phyloP scores from a whole-genome alignment of 2,329 filamentous ascomycete genomes.

The Dendryphion nanum region DNA sequence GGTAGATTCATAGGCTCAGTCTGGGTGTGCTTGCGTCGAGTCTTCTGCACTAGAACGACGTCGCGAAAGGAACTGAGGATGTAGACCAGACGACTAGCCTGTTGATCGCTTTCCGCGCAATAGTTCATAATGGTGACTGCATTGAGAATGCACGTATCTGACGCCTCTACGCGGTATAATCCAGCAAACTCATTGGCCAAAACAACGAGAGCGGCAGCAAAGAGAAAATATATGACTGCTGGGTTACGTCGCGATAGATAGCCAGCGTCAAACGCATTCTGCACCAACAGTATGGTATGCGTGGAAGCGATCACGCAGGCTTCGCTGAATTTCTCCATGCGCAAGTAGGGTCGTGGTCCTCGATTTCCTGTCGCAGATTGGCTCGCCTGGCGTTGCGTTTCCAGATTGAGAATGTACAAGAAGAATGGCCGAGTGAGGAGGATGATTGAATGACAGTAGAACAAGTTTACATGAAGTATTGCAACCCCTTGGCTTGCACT shows the following conservation, averaged over 20 bases:
- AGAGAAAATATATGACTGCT: conserved; percentile 43
- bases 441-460: conserved; percentile 63
- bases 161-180: conserved; percentile 32
- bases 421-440: conserved; percentile 66
- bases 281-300: conserved; percentile 41
- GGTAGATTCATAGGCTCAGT: conserved; percentile 22
- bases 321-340: conserved; percentile 51
- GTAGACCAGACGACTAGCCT: conserved; percentile 38
- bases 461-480: conserved; percentile 61
- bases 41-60: conserved; percentile 33
- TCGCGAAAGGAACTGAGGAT: conserved; percentile 40
- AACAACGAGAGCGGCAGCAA: conserved; percentile 41
- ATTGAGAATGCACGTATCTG: conserved; percentile 38
- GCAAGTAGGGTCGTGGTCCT: conserved; percentile 27
- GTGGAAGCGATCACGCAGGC: conserved; percentile 43
- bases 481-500: conserved; percentile 55
- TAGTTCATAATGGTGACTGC: conserved; percentile 42
- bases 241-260: conserved; percentile 41
- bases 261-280: conserved; percentile 42
- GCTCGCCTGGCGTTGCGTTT: conserved; percentile 37
- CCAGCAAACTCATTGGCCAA: conserved; percentile 41
- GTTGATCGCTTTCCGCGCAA: conserved; percentile 40
- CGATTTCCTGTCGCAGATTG: conserved; percentile 20
- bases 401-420: conserved; percentile 53
- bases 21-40: conserved; percentile 24